Conservation (phyloP, 129 eudicot species). For the Calendula officinalis region DNA sequence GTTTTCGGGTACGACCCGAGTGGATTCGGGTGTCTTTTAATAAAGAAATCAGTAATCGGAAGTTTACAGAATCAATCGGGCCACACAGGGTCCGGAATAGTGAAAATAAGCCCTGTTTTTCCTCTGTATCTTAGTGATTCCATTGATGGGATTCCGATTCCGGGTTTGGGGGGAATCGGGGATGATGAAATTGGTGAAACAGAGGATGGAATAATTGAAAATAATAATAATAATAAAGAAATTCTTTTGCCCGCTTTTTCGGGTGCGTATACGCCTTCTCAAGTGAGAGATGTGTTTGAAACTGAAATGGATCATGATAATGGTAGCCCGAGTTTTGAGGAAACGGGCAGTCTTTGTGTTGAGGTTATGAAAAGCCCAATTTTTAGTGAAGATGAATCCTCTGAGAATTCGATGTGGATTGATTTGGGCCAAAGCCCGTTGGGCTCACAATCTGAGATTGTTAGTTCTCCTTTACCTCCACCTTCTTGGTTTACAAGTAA, state of each 20-base stretch:
- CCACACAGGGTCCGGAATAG: conserved; percentile 40
- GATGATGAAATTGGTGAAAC: conserved; percentile 34
- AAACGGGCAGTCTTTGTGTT: conserved; percentile 29
- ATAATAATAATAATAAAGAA: conserved; percentile 7
- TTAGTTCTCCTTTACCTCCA: conserved; percentile 35
- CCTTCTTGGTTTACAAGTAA: conserved; percentile 32
- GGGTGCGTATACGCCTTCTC: conserved; percentile 42
- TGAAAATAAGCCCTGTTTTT: conserved; percentile 40
- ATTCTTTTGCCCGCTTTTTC: conserved; percentile 37
- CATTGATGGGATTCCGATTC: conserved; percentile 33
- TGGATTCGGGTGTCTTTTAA: conserved; percentile 42
- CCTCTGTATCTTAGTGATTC: conserved; percentile 42
- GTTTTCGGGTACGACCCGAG: conserved; percentile 47
- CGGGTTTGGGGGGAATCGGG: conserved; percentile 27
- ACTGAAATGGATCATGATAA: conserved; percentile 43
- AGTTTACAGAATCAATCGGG: conserved; percentile 38
- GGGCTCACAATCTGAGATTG: conserved; percentile 35
- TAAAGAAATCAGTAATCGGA: conserved; percentile 41
- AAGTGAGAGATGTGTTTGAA: conserved; percentile 43
- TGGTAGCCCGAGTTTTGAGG: conserved; percentile 38
- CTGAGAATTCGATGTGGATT: conserved; percentile 42
- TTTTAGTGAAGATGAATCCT: conserved; percentile 44
- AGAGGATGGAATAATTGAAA: conserved; percentile 28
- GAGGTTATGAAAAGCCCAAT: conserved; percentile 45
- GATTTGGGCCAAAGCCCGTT: conserved; percentile 46